Conservation (phyloP, 495 filamentous ascomycete genomes). For the Thermochaetoides thermophila region DNA sequence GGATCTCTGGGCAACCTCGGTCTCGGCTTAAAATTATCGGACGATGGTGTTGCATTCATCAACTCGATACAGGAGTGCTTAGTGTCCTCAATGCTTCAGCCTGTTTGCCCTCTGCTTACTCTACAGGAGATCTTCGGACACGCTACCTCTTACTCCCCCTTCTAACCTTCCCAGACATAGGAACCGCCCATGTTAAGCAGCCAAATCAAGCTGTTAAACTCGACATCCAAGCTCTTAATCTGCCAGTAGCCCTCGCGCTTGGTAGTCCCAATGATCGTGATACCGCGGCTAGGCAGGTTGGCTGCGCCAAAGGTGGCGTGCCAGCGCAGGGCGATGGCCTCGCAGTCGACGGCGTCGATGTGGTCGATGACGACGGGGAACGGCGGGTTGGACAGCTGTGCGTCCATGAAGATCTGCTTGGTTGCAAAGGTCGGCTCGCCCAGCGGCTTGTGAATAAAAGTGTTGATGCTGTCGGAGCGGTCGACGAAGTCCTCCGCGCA, state of each 20-base stretch:
- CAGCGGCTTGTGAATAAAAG: slow-evolving; percentile 21
- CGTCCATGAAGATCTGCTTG: slow-evolving; percentile 24
- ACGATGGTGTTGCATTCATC: too few relatives aligned
- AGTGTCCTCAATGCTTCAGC: too few relatives aligned
- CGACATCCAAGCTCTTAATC: slow-evolving; percentile 19
- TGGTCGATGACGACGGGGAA: slow-evolving; percentile 19
- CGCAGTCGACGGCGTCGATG: slow-evolving; percentile 21
- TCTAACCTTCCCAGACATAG: slow-evolving; percentile 22
- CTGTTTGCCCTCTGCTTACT: too few relatives aligned
- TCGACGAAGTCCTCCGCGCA: slow-evolving; percentile 20
- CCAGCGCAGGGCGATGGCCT: slow-evolving; percentile 19
- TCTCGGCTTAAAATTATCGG: too few relatives aligned
- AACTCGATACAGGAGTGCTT: too few relatives aligned
- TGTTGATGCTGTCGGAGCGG: slow-evolving; percentile 25
- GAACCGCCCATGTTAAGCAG: slow-evolving; percentile 23
- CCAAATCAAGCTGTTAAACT: slow-evolving; percentile 26
- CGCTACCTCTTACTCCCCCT: background rate
- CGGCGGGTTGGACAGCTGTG: slow-evolving; percentile 18
- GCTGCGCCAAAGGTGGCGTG: slow-evolving; percentile 17
- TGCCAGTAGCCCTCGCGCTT: slow-evolving; percentile 17
- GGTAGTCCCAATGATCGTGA: slow-evolving; percentile 20
- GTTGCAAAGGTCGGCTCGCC: slow-evolving; percentile 20
- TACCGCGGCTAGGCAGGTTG: slow-evolving; percentile 14
- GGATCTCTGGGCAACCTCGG: too few relatives aligned
- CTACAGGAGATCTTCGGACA: too few relatives aligned